phyloP scores from a whole-genome alignment of 1,284 basidiomycete species.

The Rhodotorula sp. region DNA sequence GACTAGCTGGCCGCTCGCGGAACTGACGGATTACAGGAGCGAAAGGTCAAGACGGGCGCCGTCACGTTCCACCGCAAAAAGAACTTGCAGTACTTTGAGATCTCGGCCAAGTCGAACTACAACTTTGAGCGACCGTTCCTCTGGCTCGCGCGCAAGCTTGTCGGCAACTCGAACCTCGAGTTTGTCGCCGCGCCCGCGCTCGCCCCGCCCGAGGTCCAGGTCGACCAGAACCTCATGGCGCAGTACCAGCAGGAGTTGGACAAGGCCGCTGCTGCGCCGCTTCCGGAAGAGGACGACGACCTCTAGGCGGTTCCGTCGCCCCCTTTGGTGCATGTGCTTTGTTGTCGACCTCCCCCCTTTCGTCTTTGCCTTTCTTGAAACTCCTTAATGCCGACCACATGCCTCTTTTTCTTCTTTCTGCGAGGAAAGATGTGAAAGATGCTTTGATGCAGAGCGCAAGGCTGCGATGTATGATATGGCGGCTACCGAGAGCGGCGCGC shows the following conservation, averaged over 20 bases:
- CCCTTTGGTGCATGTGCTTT: too few relatives aligned
- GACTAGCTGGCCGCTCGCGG: not conserved
- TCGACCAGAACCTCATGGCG: constrained; percentile 77
- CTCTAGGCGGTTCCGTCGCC: constrained; percentile 2
- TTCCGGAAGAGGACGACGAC: constrained; percentile 55
- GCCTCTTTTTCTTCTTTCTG: too few relatives aligned
- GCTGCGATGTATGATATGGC: too few relatives aligned
- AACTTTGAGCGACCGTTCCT: constrained; percentile 99
- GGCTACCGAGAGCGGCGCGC: too few relatives aligned
- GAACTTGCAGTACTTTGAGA: constrained; percentile 99
- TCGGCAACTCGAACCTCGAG: constrained; percentile 85
- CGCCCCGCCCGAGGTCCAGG: constrained; percentile 85
- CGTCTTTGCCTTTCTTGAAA: too few relatives aligned
- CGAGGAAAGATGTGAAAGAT: too few relatives aligned
- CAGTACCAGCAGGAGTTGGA: constrained; percentile 80
- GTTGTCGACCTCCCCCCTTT: too few relatives aligned
- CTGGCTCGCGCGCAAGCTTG: constrained; percentile 97
- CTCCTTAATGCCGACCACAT: too few relatives aligned
- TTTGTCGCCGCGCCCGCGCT: constrained; percentile 97
- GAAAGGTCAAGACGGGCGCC: constrained; percentile 96
- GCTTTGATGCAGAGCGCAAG: too few relatives aligned
- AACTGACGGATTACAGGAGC: constrained; percentile 64
- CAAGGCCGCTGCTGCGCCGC: constrained; percentile 54
- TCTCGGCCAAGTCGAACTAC: constrained; percentile 99
- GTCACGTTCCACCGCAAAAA: constrained; percentile 99